Base-by-base conservation (phyloP, 345 rosid species). In the Salix suchowensis region DNA sequence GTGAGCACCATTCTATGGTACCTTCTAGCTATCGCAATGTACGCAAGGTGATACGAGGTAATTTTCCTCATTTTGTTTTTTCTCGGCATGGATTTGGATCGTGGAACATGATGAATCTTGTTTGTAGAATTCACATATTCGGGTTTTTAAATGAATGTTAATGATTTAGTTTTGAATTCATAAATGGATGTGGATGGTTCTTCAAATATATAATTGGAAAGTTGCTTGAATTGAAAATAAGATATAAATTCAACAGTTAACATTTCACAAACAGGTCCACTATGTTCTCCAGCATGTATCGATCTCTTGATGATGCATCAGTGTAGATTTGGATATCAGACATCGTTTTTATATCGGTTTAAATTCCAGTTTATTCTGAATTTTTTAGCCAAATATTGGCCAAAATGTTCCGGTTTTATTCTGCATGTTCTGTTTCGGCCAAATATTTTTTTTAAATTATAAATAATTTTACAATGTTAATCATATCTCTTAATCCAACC, bases 321-420 rank as follows among this genome's bases (percentile, higher is more conserved):
- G 36, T 34, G 36, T 34, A 34, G 36, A 34, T 34, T 34, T 34
- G n/a, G 55, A 50, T 50, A 7, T n/a, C 62, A 55, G 34, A 0
- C 2, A 4, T 30, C 0, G 4, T 30, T 30, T 30, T 30, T 30
- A 28, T 30, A 5, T 32, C 0, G 34, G 5, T 3, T 32, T 32
- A 32, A 32, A 32, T 32, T 32, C 5, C 5, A 3, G 32, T 0
- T 0, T 0, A 2, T 30, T 2, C 32, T 0, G 0, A 4, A 3
- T 30, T 30, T 30, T 30, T 0, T 0, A 30, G 4, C 32, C 3
- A 30, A 2, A 30, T 30, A 30, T 30, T 30, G 32, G 4, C 1
- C 0, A 0, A 30, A 30, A 30, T 0, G 0, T 30, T 30, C 32
- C 4, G 0, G 0, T 30, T 30, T 30, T 0, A 30, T 30, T 30